These are phyloP conservation scores for Russula emetica DNA, from an alignment of 768 basidiomycete genomes.

Conservation along the genomic window DNA sequence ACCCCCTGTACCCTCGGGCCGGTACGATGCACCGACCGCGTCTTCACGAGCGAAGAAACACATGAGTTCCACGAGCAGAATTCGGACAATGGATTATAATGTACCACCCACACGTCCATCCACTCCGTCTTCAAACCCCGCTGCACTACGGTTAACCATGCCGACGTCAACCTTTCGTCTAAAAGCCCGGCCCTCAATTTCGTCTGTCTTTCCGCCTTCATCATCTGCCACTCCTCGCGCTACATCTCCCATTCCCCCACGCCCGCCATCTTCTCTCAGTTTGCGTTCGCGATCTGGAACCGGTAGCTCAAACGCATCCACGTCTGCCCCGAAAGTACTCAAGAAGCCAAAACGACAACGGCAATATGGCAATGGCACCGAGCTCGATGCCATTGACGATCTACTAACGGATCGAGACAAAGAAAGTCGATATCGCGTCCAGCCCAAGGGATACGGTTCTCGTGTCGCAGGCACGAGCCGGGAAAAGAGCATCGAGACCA, in stretches of 20 bases:
- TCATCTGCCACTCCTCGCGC: slow-evolving; percentile 42
- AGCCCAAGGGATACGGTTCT: slow-evolving; percentile 63
- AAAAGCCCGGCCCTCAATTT: slow-evolving; percentile 70
- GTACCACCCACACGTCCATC: slow-evolving; percentile 75
- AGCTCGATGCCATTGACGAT: slow-evolving; percentile 85
- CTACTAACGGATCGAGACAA: slow-evolving; percentile 81
- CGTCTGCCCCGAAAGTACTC: slow-evolving; percentile 59
- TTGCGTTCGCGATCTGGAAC: slow-evolving; percentile 35
- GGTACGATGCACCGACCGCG: slow-evolving; percentile 77
- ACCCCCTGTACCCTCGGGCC: slow-evolving; percentile 40
- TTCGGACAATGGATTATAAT: slow-evolving; percentile 54
- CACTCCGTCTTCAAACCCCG: slow-evolving; percentile 74
- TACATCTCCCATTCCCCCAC: slow-evolving; percentile 52
- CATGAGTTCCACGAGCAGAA: slow-evolving; percentile 60
- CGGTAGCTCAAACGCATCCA: slow-evolving; percentile 40
- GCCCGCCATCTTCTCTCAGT: slow-evolving; percentile 56
- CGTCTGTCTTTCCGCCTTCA: slow-evolving; percentile 63
- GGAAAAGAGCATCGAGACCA: slow-evolving; percentile 39
- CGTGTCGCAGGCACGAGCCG: slow-evolving; percentile 56
- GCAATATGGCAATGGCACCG: slow-evolving; percentile 83
- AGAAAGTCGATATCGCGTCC: slow-evolving; percentile 68
- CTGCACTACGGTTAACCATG: slow-evolving; percentile 79
- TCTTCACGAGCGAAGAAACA: slow-evolving; percentile 75
- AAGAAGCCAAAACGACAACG: slow-evolving; percentile 72
- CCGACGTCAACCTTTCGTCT: slow-evolving; percentile 69